A percentile compares a stretch with the other conserved stretches of the same genome.
Evolutionary conservation across 2,329 filamentous ascomycete genomes (phyloP).

Genomic region (Keithomyces neogunnii): DNA sequence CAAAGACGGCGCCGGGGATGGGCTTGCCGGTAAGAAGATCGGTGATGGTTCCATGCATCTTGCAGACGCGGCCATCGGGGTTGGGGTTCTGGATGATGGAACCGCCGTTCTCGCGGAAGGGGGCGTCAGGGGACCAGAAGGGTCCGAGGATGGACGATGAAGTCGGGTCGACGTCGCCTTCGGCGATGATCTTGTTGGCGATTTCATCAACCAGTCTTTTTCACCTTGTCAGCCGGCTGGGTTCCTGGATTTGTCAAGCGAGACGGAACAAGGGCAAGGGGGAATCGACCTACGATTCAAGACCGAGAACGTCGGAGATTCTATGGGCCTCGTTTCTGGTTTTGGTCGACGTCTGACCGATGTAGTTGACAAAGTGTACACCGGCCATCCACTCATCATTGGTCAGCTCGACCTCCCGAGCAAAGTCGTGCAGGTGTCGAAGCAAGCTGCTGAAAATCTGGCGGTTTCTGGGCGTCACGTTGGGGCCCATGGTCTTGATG

Average conservation of each 20-base stretch:
- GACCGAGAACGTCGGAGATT: slow-evolving; percentile 63
- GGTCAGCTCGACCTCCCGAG: slow-evolving; percentile 68
- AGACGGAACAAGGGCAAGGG: not conserved
- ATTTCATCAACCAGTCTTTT: slow-evolving; percentile 48
- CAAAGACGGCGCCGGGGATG: slow-evolving; percentile 60
- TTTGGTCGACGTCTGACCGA: slow-evolving; percentile 59
- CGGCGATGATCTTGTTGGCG: slow-evolving; percentile 54
- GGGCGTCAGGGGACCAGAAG: slow-evolving; percentile 69
- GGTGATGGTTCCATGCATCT: slow-evolving; percentile 61
- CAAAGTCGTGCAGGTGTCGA: slow-evolving; percentile 69
- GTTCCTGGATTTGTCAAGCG: not conserved
- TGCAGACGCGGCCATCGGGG: slow-evolving; percentile 49
- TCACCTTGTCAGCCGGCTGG: not conserved
- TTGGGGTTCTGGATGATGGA: slow-evolving; percentile 56
- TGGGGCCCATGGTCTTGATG: slow-evolving; percentile 64
- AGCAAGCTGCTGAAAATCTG: slow-evolving; percentile 57
- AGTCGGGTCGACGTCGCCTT: slow-evolving; percentile 55
- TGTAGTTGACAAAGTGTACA: slow-evolving; percentile 66
- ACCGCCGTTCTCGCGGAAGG: slow-evolving; percentile 59
- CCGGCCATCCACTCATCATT: slow-evolving; percentile 70
- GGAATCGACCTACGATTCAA: slow-evolving; percentile 52
- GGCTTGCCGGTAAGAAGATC: slow-evolving; percentile 58
- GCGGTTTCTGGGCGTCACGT: slow-evolving; percentile 55
- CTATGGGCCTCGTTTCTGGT: slow-evolving; percentile 68
- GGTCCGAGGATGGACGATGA: slow-evolving; percentile 69